Evolutionary conservation across 139 green algal species (phyloP), one percentile per base, ranked within the genome.

Genomic region (Coccomyxa sp.): DNA sequence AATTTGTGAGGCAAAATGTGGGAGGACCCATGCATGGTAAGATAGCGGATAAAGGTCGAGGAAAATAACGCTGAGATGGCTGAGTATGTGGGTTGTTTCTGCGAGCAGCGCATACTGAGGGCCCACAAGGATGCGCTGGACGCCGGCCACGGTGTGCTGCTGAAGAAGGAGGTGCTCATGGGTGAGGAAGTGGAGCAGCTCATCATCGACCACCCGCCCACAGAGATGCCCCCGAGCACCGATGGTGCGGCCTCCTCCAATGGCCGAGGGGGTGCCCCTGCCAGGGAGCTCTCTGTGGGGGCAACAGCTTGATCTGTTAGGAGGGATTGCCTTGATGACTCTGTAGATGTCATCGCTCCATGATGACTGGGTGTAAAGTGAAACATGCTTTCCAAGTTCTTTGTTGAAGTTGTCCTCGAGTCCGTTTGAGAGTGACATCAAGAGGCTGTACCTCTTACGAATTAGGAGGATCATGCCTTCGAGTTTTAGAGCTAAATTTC

Each of bases 141-240:
- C 3, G 81, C 83, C 15, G 79, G 76, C 3, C 71, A 83, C 13
- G 75, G 89, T 15, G 38, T 58, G 28, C 81, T 94, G 23, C 80
- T 93, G 76, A 76, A 82, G 38, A 82, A 83, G 28, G 89, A 93
- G 58, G 84, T 67, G 9, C 28, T 94, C 28, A 86, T 82, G 17
- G 87, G 85, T 21, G 32, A 82, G 59, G 68, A 86, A 51, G 45
- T 93, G n/a, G 77, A 85, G 28, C 67, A 85, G 28, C 83, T 91
- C n/a, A 79, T 93, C 45, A 79, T 16, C 21, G n/a, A 51, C 45
- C 74, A 88, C 30, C 87, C 87, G 12, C 84, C 87, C 7, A 79
- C 74, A 31, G 25, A 79, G 13, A 10, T 28, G 67, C 11, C 59
- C 28, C 15, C 28, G 25, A 12, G 60, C 71, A 18, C 71, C 21